Evolutionary conservation across 2,329 filamentous ascomycete genomes (phyloP).

Genomic region (Westerdykella sp.): DNA sequence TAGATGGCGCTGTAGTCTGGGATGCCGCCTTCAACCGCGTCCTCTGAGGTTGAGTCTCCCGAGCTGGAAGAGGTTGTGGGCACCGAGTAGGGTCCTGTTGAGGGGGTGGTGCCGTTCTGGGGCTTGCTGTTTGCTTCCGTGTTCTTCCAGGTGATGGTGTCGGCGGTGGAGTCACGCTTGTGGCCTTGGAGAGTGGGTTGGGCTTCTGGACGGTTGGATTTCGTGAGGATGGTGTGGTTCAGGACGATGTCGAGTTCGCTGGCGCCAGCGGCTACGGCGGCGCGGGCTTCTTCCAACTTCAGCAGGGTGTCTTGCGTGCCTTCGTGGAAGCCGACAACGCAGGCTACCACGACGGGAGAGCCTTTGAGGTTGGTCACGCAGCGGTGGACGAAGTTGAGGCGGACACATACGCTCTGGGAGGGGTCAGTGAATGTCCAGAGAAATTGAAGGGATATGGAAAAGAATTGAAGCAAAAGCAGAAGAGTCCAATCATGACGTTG

Average conservation of each 20-base stretch:
- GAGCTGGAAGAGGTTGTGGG: slow-evolving; percentile 7
- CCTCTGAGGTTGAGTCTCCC: slow-evolving; percentile 11
- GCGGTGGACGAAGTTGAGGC: slow-evolving; percentile 47
- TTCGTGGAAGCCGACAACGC: slow-evolving; percentile 56
- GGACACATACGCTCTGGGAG: slow-evolving; percentile 52
- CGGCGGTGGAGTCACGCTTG: slow-evolving; percentile 23
- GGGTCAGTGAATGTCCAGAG: slow-evolving; percentile 12
- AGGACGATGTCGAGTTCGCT: slow-evolving; percentile 55
- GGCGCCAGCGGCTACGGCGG: slow-evolving; percentile 47
- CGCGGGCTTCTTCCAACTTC: slow-evolving; percentile 48
- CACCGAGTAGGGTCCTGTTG: slow-evolving; percentile 14
- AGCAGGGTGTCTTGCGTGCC: slow-evolving; percentile 48
- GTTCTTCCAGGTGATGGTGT: slow-evolving; percentile 31
- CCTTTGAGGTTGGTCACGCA: slow-evolving; percentile 46
- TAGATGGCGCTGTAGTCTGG: slow-evolving; percentile 47
- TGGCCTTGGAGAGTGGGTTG: slow-evolving; percentile 6
- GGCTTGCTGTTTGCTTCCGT: slow-evolving; percentile 21
- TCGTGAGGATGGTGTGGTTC: slow-evolving; percentile 46
- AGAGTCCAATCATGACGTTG: background rate
- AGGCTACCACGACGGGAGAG: slow-evolving; percentile 47
- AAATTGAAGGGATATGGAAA: background rate
- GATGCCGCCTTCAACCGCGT: slow-evolving; percentile 1
- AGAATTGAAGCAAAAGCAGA: background rate
- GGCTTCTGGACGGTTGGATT: slow-evolving; percentile 16
- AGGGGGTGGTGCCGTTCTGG: slow-evolving; percentile 3